Conservation (phyloP, 257 asterid genomes). For the Apocynum venetum region DNA sequence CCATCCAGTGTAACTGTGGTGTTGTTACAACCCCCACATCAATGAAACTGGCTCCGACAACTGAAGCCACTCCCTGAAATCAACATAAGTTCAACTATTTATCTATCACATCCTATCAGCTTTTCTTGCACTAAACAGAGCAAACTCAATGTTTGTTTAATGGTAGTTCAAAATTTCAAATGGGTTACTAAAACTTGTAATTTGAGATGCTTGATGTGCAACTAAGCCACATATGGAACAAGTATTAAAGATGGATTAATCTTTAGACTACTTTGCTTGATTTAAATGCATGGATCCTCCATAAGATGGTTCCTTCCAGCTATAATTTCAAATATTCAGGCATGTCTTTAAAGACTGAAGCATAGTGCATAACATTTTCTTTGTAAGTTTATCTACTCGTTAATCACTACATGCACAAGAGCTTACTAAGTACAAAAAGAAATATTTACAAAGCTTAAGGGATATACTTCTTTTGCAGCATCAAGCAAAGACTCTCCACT, state of each 20-base stretch:
- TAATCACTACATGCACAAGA: not conserved
- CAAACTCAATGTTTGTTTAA: not conserved
- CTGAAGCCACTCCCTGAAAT: conserved; percentile 62
- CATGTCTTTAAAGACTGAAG: conserved; percentile 5
- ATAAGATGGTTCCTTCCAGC: not conserved
- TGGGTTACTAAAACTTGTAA: not conserved
- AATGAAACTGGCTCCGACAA: conserved; percentile 50
- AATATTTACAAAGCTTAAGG: conserved; percentile 1
- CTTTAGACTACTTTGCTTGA: not conserved
- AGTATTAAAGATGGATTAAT: not conserved
- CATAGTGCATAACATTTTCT: not conserved
- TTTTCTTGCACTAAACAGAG: not conserved
- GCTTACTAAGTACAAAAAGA: not conserved
- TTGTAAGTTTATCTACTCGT: not conserved
- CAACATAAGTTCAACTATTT: not conserved
- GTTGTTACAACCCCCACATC: conserved; percentile 84
- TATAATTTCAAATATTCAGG: not conserved
- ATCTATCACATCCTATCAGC: not conserved
- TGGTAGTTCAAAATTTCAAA: conserved; percentile 4
- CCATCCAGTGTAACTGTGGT: conserved; percentile 99
- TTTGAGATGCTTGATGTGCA: not conserved
- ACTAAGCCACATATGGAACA: not conserved
- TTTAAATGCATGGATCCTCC: not conserved
- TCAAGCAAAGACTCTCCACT: conserved; percentile 72
- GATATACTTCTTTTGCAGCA: conserved; percentile 71